These are phyloP conservation scores for Ceratocystis colombiana DNA, from an alignment of 2,329 filamentous ascomycete genomes.

Conservation along the genomic window DNA sequence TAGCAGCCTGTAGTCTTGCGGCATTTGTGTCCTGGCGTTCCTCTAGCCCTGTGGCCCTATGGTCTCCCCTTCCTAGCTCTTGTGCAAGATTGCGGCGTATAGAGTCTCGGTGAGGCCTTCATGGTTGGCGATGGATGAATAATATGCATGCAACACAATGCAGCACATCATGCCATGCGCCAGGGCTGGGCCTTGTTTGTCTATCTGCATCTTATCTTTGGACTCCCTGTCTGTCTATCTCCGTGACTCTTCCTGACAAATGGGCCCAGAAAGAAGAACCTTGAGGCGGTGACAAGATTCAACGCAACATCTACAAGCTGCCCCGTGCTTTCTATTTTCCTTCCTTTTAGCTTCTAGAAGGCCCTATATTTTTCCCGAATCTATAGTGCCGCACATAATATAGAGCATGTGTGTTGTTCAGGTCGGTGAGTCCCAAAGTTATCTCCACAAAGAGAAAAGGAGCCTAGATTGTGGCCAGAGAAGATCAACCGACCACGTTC, in stretches of 20 bases:
- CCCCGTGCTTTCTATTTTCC: constrained; percentile 22
- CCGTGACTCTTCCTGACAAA: constrained; percentile 17
- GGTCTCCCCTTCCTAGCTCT: neutral
- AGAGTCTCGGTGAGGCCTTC: neutral
- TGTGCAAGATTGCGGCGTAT: neutral
- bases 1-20: neutral
- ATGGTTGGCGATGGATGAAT: neutral
- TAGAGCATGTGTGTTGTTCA: neutral
- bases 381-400: neutral
- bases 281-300: constrained; percentile 6
- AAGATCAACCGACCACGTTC: no score
- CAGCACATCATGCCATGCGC: constrained; percentile 11
- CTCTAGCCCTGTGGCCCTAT: no score
- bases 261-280: neutral
- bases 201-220: constrained; percentile 4
- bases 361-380: neutral
- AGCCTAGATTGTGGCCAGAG: neutral
- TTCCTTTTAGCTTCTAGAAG: constrained; percentile 9
- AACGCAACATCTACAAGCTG: neutral
- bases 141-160: neutral
- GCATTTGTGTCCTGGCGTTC: no score
- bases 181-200: neutral
- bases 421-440: neutral
- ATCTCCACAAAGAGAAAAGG: neutral
- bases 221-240: neutral